Evolutionary conservation across 2,329 filamentous ascomycete genomes (phyloP).

Genomic region (Nothophaeocryptopus gaeumannii): DNA sequence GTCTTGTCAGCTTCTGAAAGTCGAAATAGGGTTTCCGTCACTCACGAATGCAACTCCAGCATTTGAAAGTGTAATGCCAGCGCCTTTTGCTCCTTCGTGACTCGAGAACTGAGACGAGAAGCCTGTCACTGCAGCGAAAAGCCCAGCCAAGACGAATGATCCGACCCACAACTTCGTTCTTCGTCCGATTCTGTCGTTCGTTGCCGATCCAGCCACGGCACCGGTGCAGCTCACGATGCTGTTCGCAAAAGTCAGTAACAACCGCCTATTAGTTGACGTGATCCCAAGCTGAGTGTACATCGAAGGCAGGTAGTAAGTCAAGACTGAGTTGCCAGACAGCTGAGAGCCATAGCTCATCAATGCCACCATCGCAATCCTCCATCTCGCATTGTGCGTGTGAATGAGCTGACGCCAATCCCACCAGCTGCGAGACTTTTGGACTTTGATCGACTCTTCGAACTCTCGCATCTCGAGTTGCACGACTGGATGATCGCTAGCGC

Average conservation of each 20-base stretch:
- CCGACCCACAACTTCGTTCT: slow-evolving; percentile 11
- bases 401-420: slow-evolving; percentile 14
- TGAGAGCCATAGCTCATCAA: slow-evolving; percentile 12
- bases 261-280: slow-evolving; percentile 6
- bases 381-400: slow-evolving; percentile 8
- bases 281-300: slow-evolving; percentile 14
- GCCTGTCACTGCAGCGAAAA: slow-evolving; percentile 10
- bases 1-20: not conserved
- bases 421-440: slow-evolving; percentile 10
- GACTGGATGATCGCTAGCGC: slow-evolving; percentile 11
- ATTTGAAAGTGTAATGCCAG: slow-evolving; percentile 8
- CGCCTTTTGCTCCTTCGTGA: slow-evolving; percentile 2
- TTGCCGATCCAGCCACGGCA: slow-evolving; percentile 9
- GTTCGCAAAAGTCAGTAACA: slow-evolving; percentile 10
- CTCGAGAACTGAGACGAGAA: slow-evolving; percentile 11
- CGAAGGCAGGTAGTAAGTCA: slow-evolving; percentile 10
- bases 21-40: not conserved
- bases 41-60: slow-evolving; percentile 13
- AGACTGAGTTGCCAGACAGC: slow-evolving; percentile 8
- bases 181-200: slow-evolving; percentile 10
- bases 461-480: slow-evolving; percentile 14
- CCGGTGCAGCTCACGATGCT: slow-evolving; percentile 14
- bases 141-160: slow-evolving; percentile 6
- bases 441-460: slow-evolving; percentile 15
- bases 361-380: slow-evolving; percentile 10